These are phyloP conservation scores for Nicotiana attenuata DNA, from an alignment of 257 asterid species.

Conservation along the genomic window DNA sequence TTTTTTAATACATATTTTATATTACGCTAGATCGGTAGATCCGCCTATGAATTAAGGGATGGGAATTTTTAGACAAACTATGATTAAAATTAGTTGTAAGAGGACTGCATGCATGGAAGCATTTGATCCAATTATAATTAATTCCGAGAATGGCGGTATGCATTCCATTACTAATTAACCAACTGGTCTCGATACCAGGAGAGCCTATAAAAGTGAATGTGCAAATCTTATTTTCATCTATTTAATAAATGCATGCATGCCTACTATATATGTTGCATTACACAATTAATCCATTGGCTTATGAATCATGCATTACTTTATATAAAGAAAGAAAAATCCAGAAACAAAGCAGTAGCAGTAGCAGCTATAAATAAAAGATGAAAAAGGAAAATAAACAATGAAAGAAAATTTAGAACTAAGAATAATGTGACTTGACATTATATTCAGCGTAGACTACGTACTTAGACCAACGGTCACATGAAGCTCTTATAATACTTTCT, in stretches of 20 bases:
- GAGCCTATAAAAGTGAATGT: no score
- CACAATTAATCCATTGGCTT: neutral
- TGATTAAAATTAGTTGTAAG: no score
- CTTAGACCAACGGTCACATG: conserved; percentile 6
- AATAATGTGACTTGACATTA: conserved; percentile 8
- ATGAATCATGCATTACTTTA: neutral
- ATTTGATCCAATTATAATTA: no score
- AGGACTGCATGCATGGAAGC: no score
- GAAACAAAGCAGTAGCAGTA: neutral
- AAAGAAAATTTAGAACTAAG: neutral
- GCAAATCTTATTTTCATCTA: neutral
- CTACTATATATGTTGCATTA: neutral
- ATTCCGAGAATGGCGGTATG: no score
- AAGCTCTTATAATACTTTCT: conserved; percentile 15
- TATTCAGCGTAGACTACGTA: conserved; percentile 7
- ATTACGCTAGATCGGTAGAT: no score
- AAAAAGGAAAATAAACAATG: no score
- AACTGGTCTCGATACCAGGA: no score
- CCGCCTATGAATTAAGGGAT: no score
- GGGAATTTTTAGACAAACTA: no score
- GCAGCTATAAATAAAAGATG: neutral
- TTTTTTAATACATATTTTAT: no score
- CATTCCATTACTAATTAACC: no score
- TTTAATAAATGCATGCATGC: neutral
- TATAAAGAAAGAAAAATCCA: neutral